Conservation (phyloP, 805 yeast genomes). For the Zygotorulaspora danielsina region DNA sequence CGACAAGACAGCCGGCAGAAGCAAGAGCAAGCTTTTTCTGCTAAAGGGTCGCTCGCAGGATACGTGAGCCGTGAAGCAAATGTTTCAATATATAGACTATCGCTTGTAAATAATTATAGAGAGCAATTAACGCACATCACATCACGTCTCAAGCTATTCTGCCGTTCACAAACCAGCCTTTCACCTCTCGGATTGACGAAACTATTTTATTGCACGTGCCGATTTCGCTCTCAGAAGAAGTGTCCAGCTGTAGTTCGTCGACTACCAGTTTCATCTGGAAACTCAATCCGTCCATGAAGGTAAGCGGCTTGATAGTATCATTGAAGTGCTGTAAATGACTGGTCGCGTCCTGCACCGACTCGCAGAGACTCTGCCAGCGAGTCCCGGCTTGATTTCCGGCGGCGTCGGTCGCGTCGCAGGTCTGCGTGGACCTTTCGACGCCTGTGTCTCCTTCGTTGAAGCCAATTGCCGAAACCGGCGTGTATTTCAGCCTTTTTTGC, state of each 20-base stretch:
- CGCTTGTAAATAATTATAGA: slow-evolving; percentile 1
- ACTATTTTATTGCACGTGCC: slow-evolving; percentile 21
- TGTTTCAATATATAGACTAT: background rate
- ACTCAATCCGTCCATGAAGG: slow-evolving; percentile 26
- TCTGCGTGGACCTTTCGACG: slow-evolving; percentile 30
- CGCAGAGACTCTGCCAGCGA: slow-evolving; percentile 19
- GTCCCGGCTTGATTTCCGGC: slow-evolving; percentile 3
- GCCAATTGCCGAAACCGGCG: slow-evolving; percentile 43
- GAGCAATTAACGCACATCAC: too few relatives aligned
- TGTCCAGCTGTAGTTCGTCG: slow-evolving; percentile 22
- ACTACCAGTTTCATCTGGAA: slow-evolving; percentile 30
- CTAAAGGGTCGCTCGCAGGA: slow-evolving; percentile 5
- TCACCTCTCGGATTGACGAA: slow-evolving; percentile 36
- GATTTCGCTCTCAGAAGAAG: slow-evolving; percentile 5
- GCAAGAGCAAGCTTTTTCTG: slow-evolving; percentile 10
- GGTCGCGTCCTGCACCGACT: slow-evolving; percentile 32
- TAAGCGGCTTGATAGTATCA: slow-evolving; percentile 12
- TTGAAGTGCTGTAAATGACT: slow-evolving; percentile 32
- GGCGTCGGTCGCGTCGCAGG: slow-evolving; percentile 22
- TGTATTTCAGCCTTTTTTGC: slow-evolving; percentile 27
- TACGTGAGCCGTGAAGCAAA: background rate
- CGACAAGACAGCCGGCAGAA: background rate
- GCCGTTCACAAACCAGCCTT: slow-evolving; percentile 42
- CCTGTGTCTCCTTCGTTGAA: slow-evolving; percentile 38
- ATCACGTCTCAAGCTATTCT: slow-evolving; percentile 28